Conservation (phyloP, 495 filamentous ascomycete species). For the Daldinia decipiens region DNA sequence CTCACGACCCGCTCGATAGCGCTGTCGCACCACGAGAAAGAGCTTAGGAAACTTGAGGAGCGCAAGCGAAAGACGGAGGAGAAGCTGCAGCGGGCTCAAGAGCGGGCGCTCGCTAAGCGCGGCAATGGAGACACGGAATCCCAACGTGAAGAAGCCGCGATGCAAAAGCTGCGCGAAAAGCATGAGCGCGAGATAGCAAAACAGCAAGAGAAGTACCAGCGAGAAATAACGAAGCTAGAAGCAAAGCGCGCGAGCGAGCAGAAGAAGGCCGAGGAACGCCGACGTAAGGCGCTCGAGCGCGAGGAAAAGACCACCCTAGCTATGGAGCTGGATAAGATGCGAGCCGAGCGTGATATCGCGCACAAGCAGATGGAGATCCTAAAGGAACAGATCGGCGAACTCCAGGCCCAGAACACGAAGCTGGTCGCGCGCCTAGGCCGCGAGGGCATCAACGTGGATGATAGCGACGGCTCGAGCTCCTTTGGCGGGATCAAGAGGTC, state of each 20-base stretch:
- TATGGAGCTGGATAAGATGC: conserved; percentile 62
- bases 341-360: conserved; percentile 66
- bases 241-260: conserved; percentile 67
- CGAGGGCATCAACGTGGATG: conserved; percentile 43
- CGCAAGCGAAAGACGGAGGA: conserved; percentile 75
- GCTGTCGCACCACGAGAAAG: conserved; percentile 68
- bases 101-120: conserved; percentile 55
- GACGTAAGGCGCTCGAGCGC: conserved; percentile 62
- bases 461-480: background rate
- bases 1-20: conserved; percentile 45
- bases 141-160: conserved; percentile 58
- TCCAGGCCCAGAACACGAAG: conserved; percentile 74
- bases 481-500: conserved; percentile 13
- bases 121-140: conserved; percentile 17
- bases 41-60: conserved; percentile 77
- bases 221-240: conserved; percentile 71
- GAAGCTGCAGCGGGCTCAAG: conserved; percentile 67
- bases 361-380: conserved; percentile 70
- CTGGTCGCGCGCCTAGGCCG: conserved; percentile 64
- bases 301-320: conserved; percentile 61
- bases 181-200: conserved; percentile 68
- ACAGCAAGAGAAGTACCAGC: conserved; percentile 71
- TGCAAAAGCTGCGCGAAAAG: conserved; percentile 66
- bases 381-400: conserved; percentile 66
- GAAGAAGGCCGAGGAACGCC: conserved; percentile 68